A percentile compares a stretch with the other conserved stretches of the same genome.
Evolutionary conservation across 129 eudicot genomes (phyloP).

Genomic region (Centrapalus pauciflorus): DNA sequence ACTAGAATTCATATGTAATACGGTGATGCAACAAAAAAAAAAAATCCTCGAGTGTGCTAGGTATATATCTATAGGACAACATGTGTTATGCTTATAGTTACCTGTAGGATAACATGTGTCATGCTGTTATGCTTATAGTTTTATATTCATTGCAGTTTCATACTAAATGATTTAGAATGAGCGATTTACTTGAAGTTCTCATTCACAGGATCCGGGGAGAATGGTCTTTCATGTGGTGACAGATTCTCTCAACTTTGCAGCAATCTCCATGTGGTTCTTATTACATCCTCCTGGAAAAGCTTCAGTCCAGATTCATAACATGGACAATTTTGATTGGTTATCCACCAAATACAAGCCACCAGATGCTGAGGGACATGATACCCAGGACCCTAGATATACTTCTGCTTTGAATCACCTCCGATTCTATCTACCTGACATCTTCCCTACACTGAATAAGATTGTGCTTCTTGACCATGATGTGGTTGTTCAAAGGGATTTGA

Average conservation of each 20-base stretch:
- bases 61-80: too few species aligned
- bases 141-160: neutral
- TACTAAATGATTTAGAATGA: neutral
- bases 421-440: conserved; percentile 78
- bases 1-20: neutral
- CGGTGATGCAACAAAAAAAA: neutral
- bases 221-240: conserved; percentile 81
- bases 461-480: conserved; percentile 97
- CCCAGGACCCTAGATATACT: conserved; percentile 69
- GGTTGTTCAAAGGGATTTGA: conserved; percentile 80
- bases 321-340: conserved; percentile 56
- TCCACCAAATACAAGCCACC: conserved; percentile 32
- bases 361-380: conserved; percentile 34
- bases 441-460: conserved; percentile 62
- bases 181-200: neutral
- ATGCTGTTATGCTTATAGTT: too few species aligned
- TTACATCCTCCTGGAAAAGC: conserved; percentile 60
- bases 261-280: conserved; percentile 92
- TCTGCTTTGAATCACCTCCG: conserved; percentile 79
- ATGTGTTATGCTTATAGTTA: too few species aligned
- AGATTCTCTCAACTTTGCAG: conserved; percentile 82
- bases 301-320: conserved; percentile 60
- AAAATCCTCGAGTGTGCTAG: neutral
- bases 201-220: conserved; percentile 68
- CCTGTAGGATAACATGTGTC: too few species aligned